phyloP scores from a whole-genome alignment of 306 rosid species.

The Oxytropis ochrocephala region DNA sequence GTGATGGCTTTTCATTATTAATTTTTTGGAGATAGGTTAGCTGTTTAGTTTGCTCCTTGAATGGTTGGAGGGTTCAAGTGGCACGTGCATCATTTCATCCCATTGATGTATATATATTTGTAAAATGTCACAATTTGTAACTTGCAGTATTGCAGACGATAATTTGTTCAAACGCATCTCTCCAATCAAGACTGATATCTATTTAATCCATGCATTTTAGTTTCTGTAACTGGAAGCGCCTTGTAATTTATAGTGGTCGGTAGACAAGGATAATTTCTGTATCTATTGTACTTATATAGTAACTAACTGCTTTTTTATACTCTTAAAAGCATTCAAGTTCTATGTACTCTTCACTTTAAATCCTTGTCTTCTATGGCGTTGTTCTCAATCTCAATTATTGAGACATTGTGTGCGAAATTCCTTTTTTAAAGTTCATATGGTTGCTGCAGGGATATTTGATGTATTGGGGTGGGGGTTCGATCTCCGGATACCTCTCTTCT shows the following conservation, averaged over 20 bases:
- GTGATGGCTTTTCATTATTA: conserved; percentile 21
- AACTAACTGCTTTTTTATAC: conserved; percentile 11
- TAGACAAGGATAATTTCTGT: conserved; percentile 11
- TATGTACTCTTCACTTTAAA: not conserved
- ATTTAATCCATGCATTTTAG: conserved; percentile 1
- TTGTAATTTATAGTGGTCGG: conserved; percentile 7
- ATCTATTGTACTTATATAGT: conserved; percentile 22
- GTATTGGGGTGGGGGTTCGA: too few species aligned
- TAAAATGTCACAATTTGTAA: conserved; percentile 45
- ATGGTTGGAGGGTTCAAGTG: conserved; percentile 25
- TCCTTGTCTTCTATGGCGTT: not conserved
- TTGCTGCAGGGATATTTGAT: too few species aligned
- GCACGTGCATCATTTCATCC: conserved; percentile 37
- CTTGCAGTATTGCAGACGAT: conserved; percentile 24
- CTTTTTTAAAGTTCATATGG: too few species aligned
- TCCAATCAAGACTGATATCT: conserved; percentile 8
- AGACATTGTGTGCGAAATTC: not conserved
- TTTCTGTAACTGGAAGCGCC: conserved; percentile 3
- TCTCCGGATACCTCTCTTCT: too few species aligned
- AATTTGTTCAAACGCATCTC: conserved; percentile 29
- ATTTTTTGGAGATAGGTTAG: conserved; percentile 39
- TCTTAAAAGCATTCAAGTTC: not conserved
- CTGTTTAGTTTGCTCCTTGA: conserved; percentile 36
- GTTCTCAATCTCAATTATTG: not conserved
- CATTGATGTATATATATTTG: conserved; percentile 66